A percentile compares a stretch with the other conserved stretches of the same genome.
These are phyloP conservation scores for Conticribra guillardii DNA, from an alignment of 108 stramenopile genomes.

Conservation along the genomic window DNA sequence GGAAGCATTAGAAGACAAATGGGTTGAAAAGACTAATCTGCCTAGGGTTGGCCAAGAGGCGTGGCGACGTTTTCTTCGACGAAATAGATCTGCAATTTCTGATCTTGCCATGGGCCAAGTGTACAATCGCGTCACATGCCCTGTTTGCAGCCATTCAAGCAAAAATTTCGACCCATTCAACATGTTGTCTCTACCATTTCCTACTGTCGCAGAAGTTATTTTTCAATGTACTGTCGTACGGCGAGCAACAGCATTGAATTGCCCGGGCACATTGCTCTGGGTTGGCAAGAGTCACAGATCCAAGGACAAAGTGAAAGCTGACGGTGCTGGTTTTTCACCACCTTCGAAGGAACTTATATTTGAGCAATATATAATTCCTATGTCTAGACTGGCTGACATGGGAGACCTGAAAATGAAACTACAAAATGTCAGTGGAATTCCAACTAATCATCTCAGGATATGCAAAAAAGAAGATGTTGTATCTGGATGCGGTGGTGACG, in stretches of 20 bases:
- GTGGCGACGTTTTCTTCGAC: slow-evolving; percentile 80
- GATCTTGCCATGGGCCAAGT: slow-evolving; percentile 89
- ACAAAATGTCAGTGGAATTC: slow-evolving; percentile 81
- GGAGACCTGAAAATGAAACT: slow-evolving; percentile 80
- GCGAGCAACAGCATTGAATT: slow-evolving; percentile 73
- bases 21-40: slow-evolving; percentile 63
- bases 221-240: slow-evolving; percentile 79
- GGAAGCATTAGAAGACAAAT: slow-evolving; percentile 87
- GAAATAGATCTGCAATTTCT: slow-evolving; percentile 81
- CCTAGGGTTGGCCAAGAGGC: slow-evolving; percentile 80
- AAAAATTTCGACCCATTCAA: slow-evolving; percentile 96
- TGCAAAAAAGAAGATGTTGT: slow-evolving; percentile 67
- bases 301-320: slow-evolving; percentile 1
- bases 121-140: slow-evolving; percentile 85
- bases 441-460: slow-evolving; percentile 53
- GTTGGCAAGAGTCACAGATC: slow-evolving; percentile 12
- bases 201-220: slow-evolving; percentile 86
- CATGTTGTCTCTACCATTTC: slow-evolving; percentile 89
- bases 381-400: slow-evolving; percentile 84
- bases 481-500: slow-evolving; percentile 42
- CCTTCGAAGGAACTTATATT: slow-evolving; percentile 72
- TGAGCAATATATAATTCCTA: slow-evolving; percentile 79
- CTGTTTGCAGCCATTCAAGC: slow-evolving; percentile 75
- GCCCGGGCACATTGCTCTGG: slow-evolving; percentile 58
- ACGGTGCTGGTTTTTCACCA: slow-evolving; percentile 35